Base-by-base conservation (phyloP, 1,139 yeast species). In the Blastobotrys buckinghamii region DNA sequence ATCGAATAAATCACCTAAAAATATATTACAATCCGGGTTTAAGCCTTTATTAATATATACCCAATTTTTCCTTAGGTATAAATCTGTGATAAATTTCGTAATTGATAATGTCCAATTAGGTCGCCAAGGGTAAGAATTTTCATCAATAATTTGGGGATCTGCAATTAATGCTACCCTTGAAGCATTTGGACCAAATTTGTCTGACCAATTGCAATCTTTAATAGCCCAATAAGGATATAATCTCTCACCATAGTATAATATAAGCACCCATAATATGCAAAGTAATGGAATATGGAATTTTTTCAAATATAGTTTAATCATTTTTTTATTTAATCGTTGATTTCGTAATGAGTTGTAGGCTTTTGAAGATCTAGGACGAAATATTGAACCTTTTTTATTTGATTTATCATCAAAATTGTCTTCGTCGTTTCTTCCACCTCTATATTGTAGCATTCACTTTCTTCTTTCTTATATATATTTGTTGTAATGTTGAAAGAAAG, bases 71-170 rank as follows among this genome's bases (percentile, higher is more conserved):
- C 79, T 81, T 52, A 88, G 80, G 61, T 88, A 90, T 55, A 84
- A 80, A 63, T 92, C 98, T 26, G 82, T 75, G 46, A 79, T 56
- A 50, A 59, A 60, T 48, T 66, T 59, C 2, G 76, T 67, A 15
- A 71, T 47, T 32, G 57, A 46, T 49, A 67, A 54, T 9, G 69
- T 53, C n/a, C 59, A 38, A 38, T 56, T 39, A 17, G 63, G 60
- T 8, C 76, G 63, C 9, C 69, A 67, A 1, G 75, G 75, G 55
- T 78, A 78, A 0, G 92, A 81, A 62, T 82, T 77, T 44, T 74
- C 81, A 61, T 92, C 97, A 56, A 90, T 84, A 39, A 92, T 73
- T 63, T 92, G 97, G 0, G 97, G 97, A 63, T 92, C 98, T 0
- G 97, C 97, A 41, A 87, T 73, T 16, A 92, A 64, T 0, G 85